These are phyloP conservation scores for Lipomyces starkeyi DNA, from an alignment of 805 yeast genomes.

Conservation along the genomic window DNA sequence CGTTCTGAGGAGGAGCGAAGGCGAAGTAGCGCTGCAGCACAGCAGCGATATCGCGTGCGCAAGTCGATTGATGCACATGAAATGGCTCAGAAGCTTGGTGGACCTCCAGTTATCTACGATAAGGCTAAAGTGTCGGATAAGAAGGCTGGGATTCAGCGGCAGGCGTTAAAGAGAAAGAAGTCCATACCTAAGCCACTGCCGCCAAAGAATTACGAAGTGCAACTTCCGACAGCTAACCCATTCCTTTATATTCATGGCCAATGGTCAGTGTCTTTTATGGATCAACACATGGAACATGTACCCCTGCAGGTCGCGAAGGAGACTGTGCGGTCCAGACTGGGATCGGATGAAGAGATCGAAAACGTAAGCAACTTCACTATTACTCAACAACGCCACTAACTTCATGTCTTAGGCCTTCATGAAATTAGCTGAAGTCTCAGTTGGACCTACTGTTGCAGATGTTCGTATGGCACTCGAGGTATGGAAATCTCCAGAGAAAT, in stretches of 20 bases:
- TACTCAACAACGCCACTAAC: neutral
- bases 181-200: conserved; percentile 22
- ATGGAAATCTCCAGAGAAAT: conserved; percentile 1
- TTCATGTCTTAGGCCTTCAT: conserved; percentile 11
- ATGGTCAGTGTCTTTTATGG: conserved; percentile 22
- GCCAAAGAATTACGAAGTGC: conserved; percentile 8
- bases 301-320: conserved; percentile 19
- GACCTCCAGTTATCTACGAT: conserved; percentile 28
- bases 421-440: conserved; percentile 3
- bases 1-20: conserved; percentile 27
- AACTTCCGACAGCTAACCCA: conserved; percentile 21
- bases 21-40: conserved; percentile 29
- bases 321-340: conserved; percentile 9
- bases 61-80: conserved; percentile 25
- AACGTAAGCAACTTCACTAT: neutral
- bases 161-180: conserved; percentile 16
- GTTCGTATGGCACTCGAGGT: conserved; percentile 10
- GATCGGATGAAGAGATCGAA: conserved; percentile 2
- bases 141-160: conserved; percentile 26
- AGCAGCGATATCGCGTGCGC: conserved; percentile 26
- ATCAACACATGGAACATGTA: conserved; percentile 18
- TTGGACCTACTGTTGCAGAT: conserved; percentile 12
- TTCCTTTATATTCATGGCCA: conserved; percentile 22
- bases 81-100: conserved; percentile 23
- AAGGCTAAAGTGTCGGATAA: conserved; percentile 30